These are phyloP conservation scores for Tricholoma furcatifolium DNA, from an alignment of 768 basidiomycete genomes.

Conservation along the genomic window DNA sequence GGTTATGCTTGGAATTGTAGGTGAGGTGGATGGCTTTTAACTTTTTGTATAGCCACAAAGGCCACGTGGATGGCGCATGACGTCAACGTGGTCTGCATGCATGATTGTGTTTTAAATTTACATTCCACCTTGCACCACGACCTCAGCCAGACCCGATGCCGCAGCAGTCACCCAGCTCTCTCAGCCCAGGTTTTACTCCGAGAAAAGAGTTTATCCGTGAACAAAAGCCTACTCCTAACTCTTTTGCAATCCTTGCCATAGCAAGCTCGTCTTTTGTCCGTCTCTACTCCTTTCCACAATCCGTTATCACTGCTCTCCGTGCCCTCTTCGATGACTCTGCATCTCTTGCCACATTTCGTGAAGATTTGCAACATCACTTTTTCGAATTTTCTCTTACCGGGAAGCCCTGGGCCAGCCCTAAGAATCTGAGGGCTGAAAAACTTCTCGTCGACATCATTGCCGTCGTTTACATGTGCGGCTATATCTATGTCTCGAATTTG, in stretches of 20 bases:
- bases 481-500: slow-evolving; percentile 62
- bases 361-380: slow-evolving; percentile 56
- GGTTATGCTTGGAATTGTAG: too few relatives aligned
- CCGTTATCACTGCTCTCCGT: slow-evolving; percentile 52
- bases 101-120: neutral
- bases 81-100: slow-evolving; percentile 18
- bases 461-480: slow-evolving; percentile 62
- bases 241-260: slow-evolving; percentile 71
- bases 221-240: slow-evolving; percentile 45
- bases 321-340: slow-evolving; percentile 50
- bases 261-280: slow-evolving; percentile 62
- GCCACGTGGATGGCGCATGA: slow-evolving; percentile 19
- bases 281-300: slow-evolving; percentile 65
- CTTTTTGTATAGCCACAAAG: slow-evolving; percentile 15
- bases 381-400: slow-evolving; percentile 66
- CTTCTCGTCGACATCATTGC: slow-evolving; percentile 67
- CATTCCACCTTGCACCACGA: neutral
- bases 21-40: too few relatives aligned
- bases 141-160: slow-evolving; percentile 4
- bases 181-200: slow-evolving; percentile 58
- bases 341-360: slow-evolving; percentile 44
- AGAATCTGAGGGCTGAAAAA: slow-evolving; percentile 63
- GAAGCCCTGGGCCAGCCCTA: slow-evolving; percentile 74
- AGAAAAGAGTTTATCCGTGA: slow-evolving; percentile 73
- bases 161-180: slow-evolving; percentile 21